phyloP scores from a whole-genome alignment of 805 yeast species.

The Clavispora asparagi region DNA sequence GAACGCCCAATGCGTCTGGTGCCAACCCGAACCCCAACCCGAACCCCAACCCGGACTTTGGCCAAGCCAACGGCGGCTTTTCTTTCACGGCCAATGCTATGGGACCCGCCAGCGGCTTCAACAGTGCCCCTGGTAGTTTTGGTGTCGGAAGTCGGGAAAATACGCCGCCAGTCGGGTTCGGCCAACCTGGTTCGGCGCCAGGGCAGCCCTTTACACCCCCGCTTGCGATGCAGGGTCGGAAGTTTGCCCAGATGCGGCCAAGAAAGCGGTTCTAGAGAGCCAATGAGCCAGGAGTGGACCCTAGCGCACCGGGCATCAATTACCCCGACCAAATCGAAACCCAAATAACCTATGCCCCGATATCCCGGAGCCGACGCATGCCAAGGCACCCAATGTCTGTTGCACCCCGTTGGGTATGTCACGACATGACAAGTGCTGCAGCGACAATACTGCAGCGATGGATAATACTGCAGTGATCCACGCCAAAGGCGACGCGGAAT shows the following conservation, averaged over 20 bases:
- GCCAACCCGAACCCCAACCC: neutral
- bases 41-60: conserved; percentile 1
- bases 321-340: no score
- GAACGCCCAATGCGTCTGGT: neutral
- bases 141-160: conserved; percentile 13
- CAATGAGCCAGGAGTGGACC: no score
- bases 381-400: no score
- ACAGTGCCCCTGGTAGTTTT: conserved; percentile 13
- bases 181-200: conserved; percentile 2
- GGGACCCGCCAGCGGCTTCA: conserved; percentile 6
- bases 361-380: no score
- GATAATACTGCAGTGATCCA: no score
- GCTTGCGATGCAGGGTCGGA: conserved; percentile 18
- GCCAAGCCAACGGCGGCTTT: conserved; percentile 4
- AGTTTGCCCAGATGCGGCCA: conserved; percentile 31
- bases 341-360: no score
- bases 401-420: no score
- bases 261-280: conserved; percentile 19
- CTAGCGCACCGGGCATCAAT: no score
- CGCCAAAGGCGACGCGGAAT: no score
- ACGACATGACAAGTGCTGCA: no score
- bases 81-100: conserved; percentile 8
- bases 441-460: no score
- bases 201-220: conserved; percentile 16
- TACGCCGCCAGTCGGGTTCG: conserved; percentile 15